Conservation (phyloP, 257 asterid species). For the Solanum chmielewskii region DNA sequence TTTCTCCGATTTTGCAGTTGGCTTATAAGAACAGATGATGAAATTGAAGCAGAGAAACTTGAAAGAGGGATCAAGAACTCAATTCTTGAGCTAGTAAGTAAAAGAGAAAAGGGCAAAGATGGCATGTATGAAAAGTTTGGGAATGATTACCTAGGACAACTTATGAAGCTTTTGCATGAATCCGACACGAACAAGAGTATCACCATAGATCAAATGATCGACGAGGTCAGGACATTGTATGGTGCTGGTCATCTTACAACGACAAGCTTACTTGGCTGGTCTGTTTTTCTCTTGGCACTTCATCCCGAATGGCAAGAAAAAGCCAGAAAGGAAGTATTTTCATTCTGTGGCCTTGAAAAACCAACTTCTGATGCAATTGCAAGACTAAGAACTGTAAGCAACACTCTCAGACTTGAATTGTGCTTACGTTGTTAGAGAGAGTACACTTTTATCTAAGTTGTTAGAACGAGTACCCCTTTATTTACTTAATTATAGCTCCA, state of each 20-base stretch:
- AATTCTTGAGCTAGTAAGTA: constrained; percentile 28
- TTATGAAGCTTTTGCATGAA: constrained; percentile 22
- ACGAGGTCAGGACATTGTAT: constrained; percentile 35
- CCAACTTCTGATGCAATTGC: constrained; percentile 49
- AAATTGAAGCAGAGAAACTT: constrained; percentile 46
- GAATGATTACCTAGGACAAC: constrained; percentile 42
- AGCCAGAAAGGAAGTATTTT: constrained; percentile 39
- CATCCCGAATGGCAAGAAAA: constrained; percentile 54
- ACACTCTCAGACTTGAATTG: not conserved
- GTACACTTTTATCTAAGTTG: not conserved
- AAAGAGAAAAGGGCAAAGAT: constrained; percentile 16
- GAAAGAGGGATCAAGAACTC: constrained; percentile 32
- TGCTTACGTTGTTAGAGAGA: not conserved
- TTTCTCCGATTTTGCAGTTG: constrained; percentile 4
- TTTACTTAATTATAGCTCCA: not conserved
- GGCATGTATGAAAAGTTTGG: constrained; percentile 15
- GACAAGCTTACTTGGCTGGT: constrained; percentile 39
- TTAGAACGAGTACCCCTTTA: not conserved
- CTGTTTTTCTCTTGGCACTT: constrained; percentile 34
- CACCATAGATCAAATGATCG: constrained; percentile 31
- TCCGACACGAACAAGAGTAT: constrained; percentile 25
- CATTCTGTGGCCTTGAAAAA: constrained; percentile 10
- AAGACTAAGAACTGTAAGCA: constrained; percentile 33
- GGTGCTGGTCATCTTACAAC: constrained; percentile 45
- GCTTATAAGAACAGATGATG: constrained; percentile 31